Evolutionary conservation across 1,139 yeast species (phyloP).

Genomic region (Debaryomyces udenii): DNA sequence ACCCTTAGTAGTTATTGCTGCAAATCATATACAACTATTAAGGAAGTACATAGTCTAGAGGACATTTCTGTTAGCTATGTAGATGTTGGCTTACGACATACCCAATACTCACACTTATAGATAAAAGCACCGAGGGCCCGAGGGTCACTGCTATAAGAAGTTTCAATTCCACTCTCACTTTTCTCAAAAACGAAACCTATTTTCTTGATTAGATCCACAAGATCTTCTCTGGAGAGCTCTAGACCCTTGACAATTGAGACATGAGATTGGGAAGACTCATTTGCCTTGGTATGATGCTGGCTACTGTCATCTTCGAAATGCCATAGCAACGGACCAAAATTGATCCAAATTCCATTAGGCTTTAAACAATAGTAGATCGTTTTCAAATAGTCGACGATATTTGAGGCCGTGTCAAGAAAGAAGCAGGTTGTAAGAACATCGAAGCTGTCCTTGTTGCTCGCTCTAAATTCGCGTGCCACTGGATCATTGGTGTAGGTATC

Average conservation of each 20-base stretch:
- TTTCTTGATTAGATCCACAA: slow-evolving; percentile 48
- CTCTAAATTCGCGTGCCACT: slow-evolving; percentile 45
- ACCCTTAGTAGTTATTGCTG: too few species aligned
- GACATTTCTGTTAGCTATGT: too few species aligned
- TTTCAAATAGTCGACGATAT: slow-evolving; percentile 68
- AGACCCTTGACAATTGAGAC: slow-evolving; percentile 54
- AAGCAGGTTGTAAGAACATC: slow-evolving; percentile 71
- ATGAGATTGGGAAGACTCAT: slow-evolving; percentile 17
- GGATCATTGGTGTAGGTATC: slow-evolving; percentile 42
- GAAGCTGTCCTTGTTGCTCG: slow-evolving; percentile 38
- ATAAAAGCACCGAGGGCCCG: slow-evolving; percentile 57
- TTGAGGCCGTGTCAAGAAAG: slow-evolving; percentile 79
- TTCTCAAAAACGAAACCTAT: slow-evolving; percentile 59
- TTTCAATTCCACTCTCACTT: slow-evolving; percentile 46
- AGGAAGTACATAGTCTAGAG: too few species aligned
- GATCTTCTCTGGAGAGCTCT: slow-evolving; percentile 66
- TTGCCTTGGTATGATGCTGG: slow-evolving; percentile 22
- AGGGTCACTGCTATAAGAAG: slow-evolving; percentile 60
- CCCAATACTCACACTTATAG: slow-evolving; percentile 76
- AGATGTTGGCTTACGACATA: slow-evolving; percentile 41
- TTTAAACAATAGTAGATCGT: slow-evolving; percentile 57
- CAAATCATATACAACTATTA: too few species aligned
- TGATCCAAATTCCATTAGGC: slow-evolving; percentile 71
- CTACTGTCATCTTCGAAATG: slow-evolving; percentile 68
- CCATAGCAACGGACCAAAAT: slow-evolving; percentile 86